A percentile compares a stretch with the other conserved stretches of the same genome.
Conservation (phyloP, 176 grass and related monocot species). For the Saccharum officinarum region DNA sequence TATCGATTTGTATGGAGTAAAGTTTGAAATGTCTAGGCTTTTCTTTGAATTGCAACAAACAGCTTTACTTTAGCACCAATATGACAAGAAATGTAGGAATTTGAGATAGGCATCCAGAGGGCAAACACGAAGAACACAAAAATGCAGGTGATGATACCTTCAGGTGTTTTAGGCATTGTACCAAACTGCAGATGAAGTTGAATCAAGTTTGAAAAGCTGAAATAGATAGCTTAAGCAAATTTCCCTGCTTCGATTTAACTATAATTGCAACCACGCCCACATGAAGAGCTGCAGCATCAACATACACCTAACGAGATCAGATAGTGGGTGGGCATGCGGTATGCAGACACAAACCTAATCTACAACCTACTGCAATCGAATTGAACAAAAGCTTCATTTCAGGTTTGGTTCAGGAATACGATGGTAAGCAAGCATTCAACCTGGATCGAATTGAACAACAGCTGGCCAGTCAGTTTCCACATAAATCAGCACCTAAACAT, state of each 20-base stretch:
- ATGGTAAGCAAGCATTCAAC: background rate
- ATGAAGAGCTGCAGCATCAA: background rate
- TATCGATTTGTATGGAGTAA: background rate
- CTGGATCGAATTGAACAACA: background rate
- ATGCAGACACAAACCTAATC: background rate
- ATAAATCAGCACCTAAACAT: background rate
- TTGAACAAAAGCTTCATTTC: background rate
- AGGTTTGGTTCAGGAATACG: background rate
- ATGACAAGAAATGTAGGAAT: background rate
- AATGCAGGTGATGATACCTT: background rate
- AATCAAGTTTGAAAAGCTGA: background rate
- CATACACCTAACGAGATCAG: background rate
- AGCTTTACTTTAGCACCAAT: background rate
- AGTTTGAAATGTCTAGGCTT: background rate
- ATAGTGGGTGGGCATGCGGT: background rate
- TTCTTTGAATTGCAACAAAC: background rate
- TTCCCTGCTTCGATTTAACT: background rate
- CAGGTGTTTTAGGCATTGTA: background rate
- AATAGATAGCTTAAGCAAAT: background rate
- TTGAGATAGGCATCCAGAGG: background rate
- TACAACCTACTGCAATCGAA: background rate
- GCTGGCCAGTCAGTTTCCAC: background rate
- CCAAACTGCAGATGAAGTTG: background rate
- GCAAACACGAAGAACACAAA: constrained; percentile 13
- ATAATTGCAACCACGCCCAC: background rate